Evolutionary conservation across 441 rosid genomes (phyloP), one percentile per base, ranked within the genome.

Genomic region (Pelargonium citronellum): DNA sequence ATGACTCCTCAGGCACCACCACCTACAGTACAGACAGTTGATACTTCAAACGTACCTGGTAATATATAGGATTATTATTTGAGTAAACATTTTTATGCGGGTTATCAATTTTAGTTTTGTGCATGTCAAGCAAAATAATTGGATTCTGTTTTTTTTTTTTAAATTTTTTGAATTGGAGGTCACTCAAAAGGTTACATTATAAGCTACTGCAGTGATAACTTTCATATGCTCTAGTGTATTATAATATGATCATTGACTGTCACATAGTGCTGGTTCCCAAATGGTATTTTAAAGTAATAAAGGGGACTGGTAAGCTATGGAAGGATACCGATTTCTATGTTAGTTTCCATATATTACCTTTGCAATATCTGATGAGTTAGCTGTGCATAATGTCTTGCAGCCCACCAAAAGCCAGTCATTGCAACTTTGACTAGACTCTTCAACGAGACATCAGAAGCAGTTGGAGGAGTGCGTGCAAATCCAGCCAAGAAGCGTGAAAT

Each of bases 11-110:
- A 89, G 72, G 88, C 92, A 77, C 89, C 90, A 30, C 98, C 91
- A 73, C 89, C 98, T 62, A 96, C 99, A 4, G 87, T 90, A 68
- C 97, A 91, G 82, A 91, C 95, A 7, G 99, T 81, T 64, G 89
- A 96, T 79, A 91, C 92, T 58, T 87, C 93, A 73, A 93, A 79
- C 64, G 97, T 93, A 34, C 96, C 97, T 69, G 97, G 99, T 96
- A 87, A 77, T 70, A 74, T 19, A 67, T 65, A 13, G 12, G 7
- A 39, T 72, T 66, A 3, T 20, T 17, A 10, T 55, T n/a, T 51
- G 9, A 15, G 37, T 20, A 1, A 20, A 60, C 9, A 24, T 58
- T 34, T 65, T 12, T 22, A 62, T 30, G 4, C 9, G 9, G 15
- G 53, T 10, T 47, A 12, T 47, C 13, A 11, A 47, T 47, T 47